Evolutionary conservation across 2,329 filamentous ascomycete genomes (phyloP).

Genomic region (Xylariaceae sp.): DNA sequence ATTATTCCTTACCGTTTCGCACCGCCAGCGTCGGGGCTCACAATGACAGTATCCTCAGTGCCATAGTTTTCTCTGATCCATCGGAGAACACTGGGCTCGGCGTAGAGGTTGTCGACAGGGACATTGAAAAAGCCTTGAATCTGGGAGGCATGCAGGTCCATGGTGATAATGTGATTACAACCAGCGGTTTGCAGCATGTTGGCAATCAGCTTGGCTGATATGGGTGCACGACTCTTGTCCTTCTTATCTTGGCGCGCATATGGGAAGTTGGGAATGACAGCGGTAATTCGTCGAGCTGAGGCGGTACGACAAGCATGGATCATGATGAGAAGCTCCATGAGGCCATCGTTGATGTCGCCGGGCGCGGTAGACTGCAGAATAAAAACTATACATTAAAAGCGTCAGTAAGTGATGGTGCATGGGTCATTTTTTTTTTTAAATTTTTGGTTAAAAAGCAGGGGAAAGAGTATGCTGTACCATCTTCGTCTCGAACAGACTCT

Average conservation of each 20-base stretch:
- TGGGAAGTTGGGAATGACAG: constrained; percentile 92
- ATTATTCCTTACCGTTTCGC: constrained; percentile 78
- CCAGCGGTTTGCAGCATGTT: constrained; percentile 97
- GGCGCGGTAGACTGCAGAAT: constrained; percentile 93
- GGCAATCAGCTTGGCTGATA: constrained; percentile 90
- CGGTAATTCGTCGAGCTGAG: constrained; percentile 82
- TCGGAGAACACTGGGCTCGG: constrained; percentile 83
- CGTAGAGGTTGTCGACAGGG: constrained; percentile 75
- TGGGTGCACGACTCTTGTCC: constrained; percentile 88
- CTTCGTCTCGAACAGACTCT: constrained; percentile 93
- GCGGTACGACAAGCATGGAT: constrained; percentile 80
- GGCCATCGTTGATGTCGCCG: constrained; percentile 93
- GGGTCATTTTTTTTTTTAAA: constrained; percentile 32
- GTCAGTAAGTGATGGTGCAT: constrained; percentile 57
- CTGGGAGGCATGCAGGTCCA: constrained; percentile 92
- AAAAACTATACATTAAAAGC: constrained; percentile 57
- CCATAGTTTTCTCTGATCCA: constrained; percentile 88
- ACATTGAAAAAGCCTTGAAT: constrained; percentile 95
- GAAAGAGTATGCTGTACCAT: constrained; percentile 49
- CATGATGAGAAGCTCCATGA: constrained; percentile 98
- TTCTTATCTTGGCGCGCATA: constrained; percentile 98
- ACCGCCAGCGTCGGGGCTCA: constrained; percentile 90
- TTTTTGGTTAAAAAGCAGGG: too few species aligned
- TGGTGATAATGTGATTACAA: constrained; percentile 89
- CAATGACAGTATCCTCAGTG: constrained; percentile 82